These are phyloP conservation scores for Magnolia kwangsiensis DNA, from an alignment of 164 flowering plant genomes.

Conservation along the genomic window DNA sequence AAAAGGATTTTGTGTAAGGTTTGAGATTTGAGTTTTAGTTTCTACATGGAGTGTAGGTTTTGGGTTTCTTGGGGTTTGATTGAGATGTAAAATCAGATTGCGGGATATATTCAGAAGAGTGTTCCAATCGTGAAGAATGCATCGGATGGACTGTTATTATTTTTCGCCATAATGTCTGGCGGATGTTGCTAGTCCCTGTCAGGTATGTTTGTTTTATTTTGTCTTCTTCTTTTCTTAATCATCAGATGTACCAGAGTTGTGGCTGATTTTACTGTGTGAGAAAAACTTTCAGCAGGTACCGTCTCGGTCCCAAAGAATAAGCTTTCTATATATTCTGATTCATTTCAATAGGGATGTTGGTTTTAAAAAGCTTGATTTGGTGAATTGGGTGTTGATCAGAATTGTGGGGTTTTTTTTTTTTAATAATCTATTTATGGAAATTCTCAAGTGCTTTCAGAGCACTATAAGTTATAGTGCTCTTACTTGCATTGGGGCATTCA, in stretches of 20 bases:
- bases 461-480: too few species aligned
- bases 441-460: too few species aligned
- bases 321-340: slow-evolving; percentile 22
- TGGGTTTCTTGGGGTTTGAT: slow-evolving; percentile 48
- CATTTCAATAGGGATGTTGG: slow-evolving; percentile 14
- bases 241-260: slow-evolving; percentile 38
- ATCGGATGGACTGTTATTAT: slow-evolving; percentile 12
- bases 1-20: slow-evolving; percentile 50
- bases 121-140: slow-evolving; percentile 30
- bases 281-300: slow-evolving; percentile 34
- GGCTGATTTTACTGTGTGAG: slow-evolving; percentile 42
- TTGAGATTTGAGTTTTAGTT: slow-evolving; percentile 34
- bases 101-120: slow-evolving; percentile 52
- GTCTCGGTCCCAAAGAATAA: slow-evolving; percentile 35
- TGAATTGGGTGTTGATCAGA: too few species aligned
- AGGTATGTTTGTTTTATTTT: slow-evolving; percentile 20
- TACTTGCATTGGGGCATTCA: too few species aligned
- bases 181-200: slow-evolving; percentile 27
- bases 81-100: slow-evolving; percentile 74
- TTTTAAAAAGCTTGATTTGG: neutral
- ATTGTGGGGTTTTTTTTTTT: too few species aligned
- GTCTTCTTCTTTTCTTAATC: slow-evolving; percentile 10
- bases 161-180: slow-evolving; percentile 19
- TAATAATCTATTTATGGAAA: too few species aligned
- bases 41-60: slow-evolving; percentile 32